Conservation (phyloP, 805 yeast genomes). For the Aciculoconidium aculeatum region DNA sequence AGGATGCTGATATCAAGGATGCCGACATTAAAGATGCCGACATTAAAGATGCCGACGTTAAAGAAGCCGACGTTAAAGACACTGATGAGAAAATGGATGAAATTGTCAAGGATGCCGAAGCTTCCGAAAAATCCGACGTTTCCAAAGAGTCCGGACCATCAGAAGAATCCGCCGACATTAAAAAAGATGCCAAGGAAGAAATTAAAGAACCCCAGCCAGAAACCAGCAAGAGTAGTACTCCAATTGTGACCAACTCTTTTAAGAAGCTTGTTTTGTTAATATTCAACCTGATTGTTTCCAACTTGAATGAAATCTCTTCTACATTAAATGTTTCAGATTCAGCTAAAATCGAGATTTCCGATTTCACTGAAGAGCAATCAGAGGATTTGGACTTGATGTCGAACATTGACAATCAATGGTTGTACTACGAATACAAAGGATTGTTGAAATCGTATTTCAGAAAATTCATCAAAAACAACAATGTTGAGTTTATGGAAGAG, state of each 20-base stretch:
- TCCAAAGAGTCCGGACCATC: too few species aligned
- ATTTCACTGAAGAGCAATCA: slow-evolving; percentile 20
- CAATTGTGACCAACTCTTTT: slow-evolving; percentile 7
- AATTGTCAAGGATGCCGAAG: too few species aligned
- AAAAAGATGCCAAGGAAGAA: slow-evolving; percentile 2
- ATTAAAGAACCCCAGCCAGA: neutral
- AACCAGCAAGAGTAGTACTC: neutral
- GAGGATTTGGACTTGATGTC: slow-evolving; percentile 18
- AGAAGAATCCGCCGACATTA: too few species aligned
- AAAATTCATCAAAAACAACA: slow-evolving; percentile 16
- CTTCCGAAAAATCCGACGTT: too few species aligned
- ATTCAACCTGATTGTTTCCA: slow-evolving; percentile 22
- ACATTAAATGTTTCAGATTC: slow-evolving; percentile 11
- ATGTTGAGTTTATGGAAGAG: slow-evolving; percentile 11
- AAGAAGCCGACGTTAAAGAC: too few species aligned
- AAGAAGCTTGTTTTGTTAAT: slow-evolving; percentile 15
- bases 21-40: too few species aligned
- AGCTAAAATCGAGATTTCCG: slow-evolving; percentile 18
- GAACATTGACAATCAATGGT: slow-evolving; percentile 34
- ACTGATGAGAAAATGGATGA: too few species aligned
- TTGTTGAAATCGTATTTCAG: slow-evolving; percentile 35
- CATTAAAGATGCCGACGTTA: too few species aligned
- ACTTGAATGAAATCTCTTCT: slow-evolving; percentile 22
- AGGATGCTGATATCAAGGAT: too few species aligned
- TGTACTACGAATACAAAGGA: slow-evolving; percentile 37